Base-by-base conservation (phyloP, 2,329 filamentous ascomycete species). In the Ophiobolus disseminans region DNA sequence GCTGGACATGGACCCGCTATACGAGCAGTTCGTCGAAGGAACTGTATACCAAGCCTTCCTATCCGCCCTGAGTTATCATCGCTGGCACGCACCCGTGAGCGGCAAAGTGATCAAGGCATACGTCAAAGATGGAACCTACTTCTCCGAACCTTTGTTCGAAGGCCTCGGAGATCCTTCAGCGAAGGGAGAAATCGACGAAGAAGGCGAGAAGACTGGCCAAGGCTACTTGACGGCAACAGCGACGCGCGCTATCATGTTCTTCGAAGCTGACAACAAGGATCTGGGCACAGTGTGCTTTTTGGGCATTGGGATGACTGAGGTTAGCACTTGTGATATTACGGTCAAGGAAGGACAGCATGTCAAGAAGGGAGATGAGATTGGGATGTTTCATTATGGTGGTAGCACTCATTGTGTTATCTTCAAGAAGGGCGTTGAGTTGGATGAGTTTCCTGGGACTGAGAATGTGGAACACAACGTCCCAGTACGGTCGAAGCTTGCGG, bases 381-480 rank as follows among this genome's bases (percentile, higher is more conserved):
- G 88, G 32, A 90, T 90, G 87, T 91, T 91, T 72, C 88, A 91
- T 65, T 91, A 87, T 66, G 88, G 88, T n/a, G 88, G 89, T 0
- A 86, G 82, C 5, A 85, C 84, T 1, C 84, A 89, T 65, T 89
- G 86, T 59, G 64, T 91, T 58, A 63, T 91, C 2, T 90, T 91
- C 73, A 73, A 82, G 20, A 78, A 81, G 54, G 80, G 76, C 0
- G 81, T 86, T 23, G 74, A 77, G 23, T 47, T 77, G 32, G 67
- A 73, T 1, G 50, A 39, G 0, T 62, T 62, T 38, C 61, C 57
- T 2, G 44, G 68, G 53, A 60, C 65, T 2, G 66, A 68, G 4
- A 48, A 62, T 9, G 23, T 25, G 1, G 43, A 63, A 45, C 57
- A 69, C 13, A 76, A 76, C 45, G 65, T 75, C 7, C 72, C 73